These are phyloP conservation scores for Cyathus striatus DNA, from an alignment of 768 basidiomycete genomes.

Conservation along the genomic window DNA sequence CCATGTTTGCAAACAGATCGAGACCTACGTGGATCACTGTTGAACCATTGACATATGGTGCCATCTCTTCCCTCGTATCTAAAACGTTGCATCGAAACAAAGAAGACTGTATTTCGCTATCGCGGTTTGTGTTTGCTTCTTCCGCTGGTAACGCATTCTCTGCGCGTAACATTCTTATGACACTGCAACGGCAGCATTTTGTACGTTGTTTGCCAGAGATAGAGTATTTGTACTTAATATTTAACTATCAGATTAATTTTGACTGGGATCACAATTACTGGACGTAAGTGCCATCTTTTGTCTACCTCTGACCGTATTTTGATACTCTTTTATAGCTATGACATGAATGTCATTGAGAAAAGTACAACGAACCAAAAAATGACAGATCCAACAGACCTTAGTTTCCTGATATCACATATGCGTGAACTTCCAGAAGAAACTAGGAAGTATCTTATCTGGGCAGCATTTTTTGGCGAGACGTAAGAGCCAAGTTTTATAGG, in stretches of 20 bases:
- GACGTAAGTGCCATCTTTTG: too few species aligned
- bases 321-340: conserved; percentile 31
- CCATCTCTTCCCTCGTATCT: conserved; percentile 55
- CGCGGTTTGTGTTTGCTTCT: conserved; percentile 48
- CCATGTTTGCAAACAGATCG: conserved; percentile 54
- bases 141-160: conserved; percentile 72
- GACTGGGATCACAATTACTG: conserved; percentile 63
- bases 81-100: conserved; percentile 56
- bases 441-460: conserved; percentile 64
- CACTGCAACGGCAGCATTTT: conserved; percentile 57
- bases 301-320: neutral
- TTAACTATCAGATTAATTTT: conserved; percentile 47
- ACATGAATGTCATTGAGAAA: conserved; percentile 52
- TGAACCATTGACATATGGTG: conserved; percentile 52
- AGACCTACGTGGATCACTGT: conserved; percentile 64
- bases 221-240: conserved; percentile 1
- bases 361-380: conserved; percentile 46
- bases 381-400: conserved; percentile 58
- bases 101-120: conserved; percentile 49
- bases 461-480: conserved; percentile 70
- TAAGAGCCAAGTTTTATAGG: conserved; percentile 22
- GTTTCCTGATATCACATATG: conserved; percentile 56
- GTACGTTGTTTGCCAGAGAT: conserved; percentile 27
- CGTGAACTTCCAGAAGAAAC: conserved; percentile 60
- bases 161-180: conserved; percentile 57